Percentiles rank a stretch among this genome's conserved stretches.
Evolutionary conservation across 2,329 filamentous ascomycete species (phyloP).

Genomic region (Xylariomycetidae sp.): DNA sequence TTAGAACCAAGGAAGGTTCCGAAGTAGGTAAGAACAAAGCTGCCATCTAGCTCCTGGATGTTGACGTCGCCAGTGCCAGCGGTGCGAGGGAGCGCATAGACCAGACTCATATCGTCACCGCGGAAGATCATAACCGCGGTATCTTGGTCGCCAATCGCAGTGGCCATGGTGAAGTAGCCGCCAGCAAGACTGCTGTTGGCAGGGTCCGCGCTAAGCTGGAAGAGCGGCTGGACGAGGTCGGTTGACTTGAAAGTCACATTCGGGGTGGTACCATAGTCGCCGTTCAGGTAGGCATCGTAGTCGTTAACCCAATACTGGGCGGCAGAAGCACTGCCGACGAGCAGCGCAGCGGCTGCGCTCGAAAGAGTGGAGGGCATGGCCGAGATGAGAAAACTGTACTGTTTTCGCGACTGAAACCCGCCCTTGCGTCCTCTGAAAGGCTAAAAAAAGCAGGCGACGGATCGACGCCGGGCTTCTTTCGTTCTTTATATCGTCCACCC

Average conservation of each 20-base stretch:
- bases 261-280: neutral
- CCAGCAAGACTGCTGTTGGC: neutral
- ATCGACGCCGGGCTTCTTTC: no score
- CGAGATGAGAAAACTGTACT: no score
- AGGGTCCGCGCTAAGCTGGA: neutral
- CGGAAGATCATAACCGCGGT: slow-evolving; percentile 8
- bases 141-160: neutral
- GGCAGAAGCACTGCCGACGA: neutral
- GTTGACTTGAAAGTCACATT: neutral
- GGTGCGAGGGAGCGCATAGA: slow-evolving; percentile 7
- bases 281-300: neutral
- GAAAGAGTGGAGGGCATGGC: no score
- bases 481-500: no score
- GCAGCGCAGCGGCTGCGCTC: no score
- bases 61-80: slow-evolving; percentile 5
- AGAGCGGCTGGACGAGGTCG: neutral
- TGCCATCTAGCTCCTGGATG: slow-evolving; percentile 23
- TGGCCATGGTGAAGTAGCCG: neutral
- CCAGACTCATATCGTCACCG: slow-evolving; percentile 7
- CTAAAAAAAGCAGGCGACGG: no score
- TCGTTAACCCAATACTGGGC: neutral
- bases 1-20: neutral
- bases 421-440: no score
- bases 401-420: no score
- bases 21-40: slow-evolving; percentile 14